Conservation (phyloP, 192 early-diverging fungal species). For the Entomortierella lignicola region DNA sequence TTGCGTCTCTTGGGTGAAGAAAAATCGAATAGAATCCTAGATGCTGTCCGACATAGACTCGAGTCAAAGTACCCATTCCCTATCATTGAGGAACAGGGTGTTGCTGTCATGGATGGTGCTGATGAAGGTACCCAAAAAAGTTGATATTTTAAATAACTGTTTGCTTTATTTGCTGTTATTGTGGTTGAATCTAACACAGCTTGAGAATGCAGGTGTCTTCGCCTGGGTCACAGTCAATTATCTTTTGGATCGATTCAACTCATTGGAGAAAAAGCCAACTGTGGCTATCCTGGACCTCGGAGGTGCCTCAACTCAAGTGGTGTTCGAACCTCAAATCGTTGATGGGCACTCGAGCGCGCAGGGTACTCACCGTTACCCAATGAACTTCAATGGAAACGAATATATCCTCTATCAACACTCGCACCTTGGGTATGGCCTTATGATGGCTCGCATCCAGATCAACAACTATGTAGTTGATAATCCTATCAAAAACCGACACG, state of each 20-base stretch:
- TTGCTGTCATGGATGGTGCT: slow-evolving; percentile 94
- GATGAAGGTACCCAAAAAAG: slow-evolving; percentile 80
- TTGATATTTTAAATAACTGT: no score
- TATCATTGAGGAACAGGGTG: slow-evolving; percentile 75
- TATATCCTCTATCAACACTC: slow-evolving; percentile 96
- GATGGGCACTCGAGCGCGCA: slow-evolving; percentile 57
- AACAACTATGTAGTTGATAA: slow-evolving; percentile 63
- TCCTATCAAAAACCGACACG: slow-evolving; percentile 19
- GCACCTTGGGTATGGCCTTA: slow-evolving; percentile 94
- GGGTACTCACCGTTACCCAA: slow-evolving; percentile 81
- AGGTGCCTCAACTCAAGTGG: slow-evolving; percentile 97
- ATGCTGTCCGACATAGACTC: slow-evolving; percentile 74
- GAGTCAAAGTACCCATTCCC: slow-evolving; percentile 85
- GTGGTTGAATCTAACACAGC: not conserved
- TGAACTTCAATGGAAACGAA: slow-evolving; percentile 77
- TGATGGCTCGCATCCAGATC: slow-evolving; percentile 86
- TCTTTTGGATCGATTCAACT: slow-evolving; percentile 78
- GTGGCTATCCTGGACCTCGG: slow-evolving; percentile 97
- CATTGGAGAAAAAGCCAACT: slow-evolving; percentile 63
- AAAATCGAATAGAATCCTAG: slow-evolving; percentile 82
- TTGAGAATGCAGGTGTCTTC: slow-evolving; percentile 71
- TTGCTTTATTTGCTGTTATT: not conserved
- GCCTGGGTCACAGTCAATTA: slow-evolving; percentile 99
- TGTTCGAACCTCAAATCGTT: slow-evolving; percentile 83
- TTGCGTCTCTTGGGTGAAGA: slow-evolving; percentile 81